Evolutionary conservation across 352 stramenopile species (phyloP).

Genomic region (Pythium brassicae): DNA sequence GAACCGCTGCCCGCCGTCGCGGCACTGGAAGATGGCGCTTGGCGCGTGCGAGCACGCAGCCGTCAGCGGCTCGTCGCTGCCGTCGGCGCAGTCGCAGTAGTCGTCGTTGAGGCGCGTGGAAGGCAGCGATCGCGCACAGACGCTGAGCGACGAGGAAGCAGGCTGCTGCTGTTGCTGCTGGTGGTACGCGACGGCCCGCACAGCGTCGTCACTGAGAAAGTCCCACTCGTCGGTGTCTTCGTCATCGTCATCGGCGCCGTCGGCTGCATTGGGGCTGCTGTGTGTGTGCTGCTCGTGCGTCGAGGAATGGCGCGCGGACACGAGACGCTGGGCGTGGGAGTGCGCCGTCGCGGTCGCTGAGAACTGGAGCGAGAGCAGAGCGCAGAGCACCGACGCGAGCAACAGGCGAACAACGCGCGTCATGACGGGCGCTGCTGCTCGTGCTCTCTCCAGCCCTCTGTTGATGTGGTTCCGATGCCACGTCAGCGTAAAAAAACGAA

Average conservation of each 20-base stretch:
- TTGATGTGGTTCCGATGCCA: too few species aligned
- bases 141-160: background rate
- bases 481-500: too few species aligned
- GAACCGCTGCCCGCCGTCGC: conserved; percentile 24
- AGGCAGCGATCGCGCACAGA: conserved; percentile 35
- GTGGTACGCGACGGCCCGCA: conserved; percentile 24
- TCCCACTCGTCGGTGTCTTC: conserved; percentile 52
- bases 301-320: background rate
- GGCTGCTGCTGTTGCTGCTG: conserved; percentile 2
- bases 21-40: conserved; percentile 31
- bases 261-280: conserved; percentile 5
- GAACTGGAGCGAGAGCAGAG: conserved; percentile 1
- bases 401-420: background rate
- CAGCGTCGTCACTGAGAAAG: conserved; percentile 50
- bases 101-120: conserved; percentile 83
- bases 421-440: conserved; percentile 10
- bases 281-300: background rate
- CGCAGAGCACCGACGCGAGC: background rate
- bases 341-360: background rate
- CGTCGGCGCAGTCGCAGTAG: conserved; percentile 93
- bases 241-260: conserved; percentile 36
- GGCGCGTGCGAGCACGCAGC: conserved; percentile 60
- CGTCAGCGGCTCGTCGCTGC: conserved; percentile 87
- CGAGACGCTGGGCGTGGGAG: background rate
- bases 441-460: too few species aligned